phyloP scores from a whole-genome alignment of 306 rosid species.

The Bauhinia variegata region DNA sequence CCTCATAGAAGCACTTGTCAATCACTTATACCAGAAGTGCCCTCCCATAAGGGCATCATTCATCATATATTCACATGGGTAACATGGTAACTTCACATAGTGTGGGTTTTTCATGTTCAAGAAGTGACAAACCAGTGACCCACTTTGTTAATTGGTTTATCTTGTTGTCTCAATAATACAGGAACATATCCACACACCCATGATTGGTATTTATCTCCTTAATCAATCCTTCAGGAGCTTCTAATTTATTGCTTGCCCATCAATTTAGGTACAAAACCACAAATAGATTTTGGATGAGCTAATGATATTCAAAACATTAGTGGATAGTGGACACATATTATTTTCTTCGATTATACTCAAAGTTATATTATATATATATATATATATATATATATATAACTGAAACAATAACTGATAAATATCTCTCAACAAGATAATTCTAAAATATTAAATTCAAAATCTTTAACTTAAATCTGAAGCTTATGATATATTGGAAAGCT shows the following conservation, averaged over 20 bases:
- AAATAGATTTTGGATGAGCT: slow-evolving; percentile 23
- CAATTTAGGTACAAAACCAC: slow-evolving; percentile 26
- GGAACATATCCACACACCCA: slow-evolving; percentile 8
- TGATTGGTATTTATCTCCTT: slow-evolving; percentile 25
- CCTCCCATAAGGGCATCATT: background rate
- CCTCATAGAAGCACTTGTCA: background rate
- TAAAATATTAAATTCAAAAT: too few species aligned
- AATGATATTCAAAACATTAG: background rate
- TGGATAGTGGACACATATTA: slow-evolving; percentile 40
- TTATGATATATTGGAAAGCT: too few species aligned
- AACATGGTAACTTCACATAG: slow-evolving; percentile 5
- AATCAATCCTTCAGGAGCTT: slow-evolving; percentile 14
- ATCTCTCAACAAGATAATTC: too few species aligned
- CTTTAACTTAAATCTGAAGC: too few species aligned
- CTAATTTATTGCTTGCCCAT: slow-evolving; percentile 27
- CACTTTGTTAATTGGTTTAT: slow-evolving; percentile 23
- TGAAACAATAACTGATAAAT: too few species aligned
- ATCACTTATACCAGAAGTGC: background rate
- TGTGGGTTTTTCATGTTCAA: slow-evolving; percentile 13
- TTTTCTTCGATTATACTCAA: slow-evolving; percentile 49
- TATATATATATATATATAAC: too few species aligned
- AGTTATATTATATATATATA: too few species aligned
- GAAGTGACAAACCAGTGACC: slow-evolving; percentile 37
- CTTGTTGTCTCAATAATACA: slow-evolving; percentile 6
- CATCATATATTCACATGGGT: slow-evolving; percentile 20